Evolutionary conservation across 2,329 filamentous ascomycete genomes (phyloP).

Genomic region (Rutstroemia sydowiana): DNA sequence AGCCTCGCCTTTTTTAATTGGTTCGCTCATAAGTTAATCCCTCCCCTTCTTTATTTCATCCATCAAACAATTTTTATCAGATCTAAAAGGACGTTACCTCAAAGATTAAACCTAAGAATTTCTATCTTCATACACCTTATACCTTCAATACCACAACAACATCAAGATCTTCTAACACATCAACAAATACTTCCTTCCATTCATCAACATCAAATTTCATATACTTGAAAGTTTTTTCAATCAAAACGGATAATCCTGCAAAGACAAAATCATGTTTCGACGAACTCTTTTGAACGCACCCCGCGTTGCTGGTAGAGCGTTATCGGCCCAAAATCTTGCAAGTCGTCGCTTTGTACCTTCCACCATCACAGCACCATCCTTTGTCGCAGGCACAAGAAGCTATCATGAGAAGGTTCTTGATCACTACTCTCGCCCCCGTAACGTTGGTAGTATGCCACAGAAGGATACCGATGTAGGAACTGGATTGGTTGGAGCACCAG

Average conservation of each 20-base stretch:
- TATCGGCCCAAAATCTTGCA: conserved; percentile 23
- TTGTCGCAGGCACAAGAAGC: conserved; percentile 22
- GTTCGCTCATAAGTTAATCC: conserved; percentile 1
- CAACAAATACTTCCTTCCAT: background rate
- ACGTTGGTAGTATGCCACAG: conserved; percentile 75
- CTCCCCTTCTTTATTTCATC: background rate
- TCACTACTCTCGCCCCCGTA: conserved; percentile 73
- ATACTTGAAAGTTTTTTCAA: background rate
- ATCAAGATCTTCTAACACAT: background rate
- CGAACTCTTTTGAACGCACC: conserved; percentile 24
- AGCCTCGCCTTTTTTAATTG: background rate
- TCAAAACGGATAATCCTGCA: background rate
- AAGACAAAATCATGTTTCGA: conserved; percentile 24
- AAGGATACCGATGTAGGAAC: conserved; percentile 78
- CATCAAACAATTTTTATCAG: background rate
- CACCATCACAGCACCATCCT: conserved; percentile 20
- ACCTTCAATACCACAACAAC: background rate
- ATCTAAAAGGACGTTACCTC: background rate
- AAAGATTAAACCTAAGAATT: background rate
- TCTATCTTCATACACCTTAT: background rate
- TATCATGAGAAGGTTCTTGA: conserved; percentile 52
- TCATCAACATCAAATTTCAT: background rate
- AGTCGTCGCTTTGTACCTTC: conserved; percentile 19
- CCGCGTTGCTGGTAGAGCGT: conserved; percentile 24
- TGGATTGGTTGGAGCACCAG: conserved; percentile 83